Conservation (phyloP, 1,284 basidiomycete genomes). For the Volvariella surrecta region DNA sequence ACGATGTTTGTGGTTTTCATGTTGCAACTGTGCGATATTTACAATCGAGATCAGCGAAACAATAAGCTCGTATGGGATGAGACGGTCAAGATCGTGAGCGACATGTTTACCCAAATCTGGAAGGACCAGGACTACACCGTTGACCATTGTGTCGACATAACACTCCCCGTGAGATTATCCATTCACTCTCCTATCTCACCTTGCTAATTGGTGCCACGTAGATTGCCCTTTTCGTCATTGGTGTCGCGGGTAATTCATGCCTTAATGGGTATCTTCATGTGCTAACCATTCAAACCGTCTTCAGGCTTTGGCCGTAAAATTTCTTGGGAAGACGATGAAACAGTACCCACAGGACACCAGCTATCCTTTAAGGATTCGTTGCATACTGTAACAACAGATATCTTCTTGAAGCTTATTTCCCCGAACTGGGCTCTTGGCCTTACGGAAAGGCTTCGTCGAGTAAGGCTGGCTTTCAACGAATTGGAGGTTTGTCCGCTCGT, state of each 20-base stretch:
- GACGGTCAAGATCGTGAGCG: constrained; percentile 33
- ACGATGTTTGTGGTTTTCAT: constrained; percentile 19
- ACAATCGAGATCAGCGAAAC: constrained; percentile 27
- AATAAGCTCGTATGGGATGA: constrained; percentile 53
- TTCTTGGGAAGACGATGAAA: constrained; percentile 37
- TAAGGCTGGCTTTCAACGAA: constrained; percentile 36
- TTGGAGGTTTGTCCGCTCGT: constrained; percentile 28
- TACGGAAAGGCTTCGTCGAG: constrained; percentile 27
- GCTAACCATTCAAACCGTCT: not conserved
- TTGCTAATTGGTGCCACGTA: constrained; percentile 13
- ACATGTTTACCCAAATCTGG: constrained; percentile 32
- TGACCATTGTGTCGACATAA: constrained; percentile 31
- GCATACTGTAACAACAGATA: constrained; percentile 33
- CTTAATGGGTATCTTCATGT: not conserved
- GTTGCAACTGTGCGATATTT: not conserved
- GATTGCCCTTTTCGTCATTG: constrained; percentile 50
- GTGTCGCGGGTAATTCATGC: constrained; percentile 33
- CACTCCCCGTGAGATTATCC: constrained; percentile 33
- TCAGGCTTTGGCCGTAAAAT: constrained; percentile 44
- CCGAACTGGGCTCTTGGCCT: constrained; percentile 36
- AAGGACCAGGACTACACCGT: constrained; percentile 19
- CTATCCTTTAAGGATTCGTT: constrained; percentile 53
- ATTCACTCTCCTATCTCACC: not conserved
- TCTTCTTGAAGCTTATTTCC: constrained; percentile 33
- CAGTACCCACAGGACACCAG: constrained; percentile 33